A percentile compares a stretch with the other conserved stretches of the same genome.
Evolutionary conservation across 352 stramenopile species (phyloP).

Genomic region (Phytophthora hybrid): DNA sequence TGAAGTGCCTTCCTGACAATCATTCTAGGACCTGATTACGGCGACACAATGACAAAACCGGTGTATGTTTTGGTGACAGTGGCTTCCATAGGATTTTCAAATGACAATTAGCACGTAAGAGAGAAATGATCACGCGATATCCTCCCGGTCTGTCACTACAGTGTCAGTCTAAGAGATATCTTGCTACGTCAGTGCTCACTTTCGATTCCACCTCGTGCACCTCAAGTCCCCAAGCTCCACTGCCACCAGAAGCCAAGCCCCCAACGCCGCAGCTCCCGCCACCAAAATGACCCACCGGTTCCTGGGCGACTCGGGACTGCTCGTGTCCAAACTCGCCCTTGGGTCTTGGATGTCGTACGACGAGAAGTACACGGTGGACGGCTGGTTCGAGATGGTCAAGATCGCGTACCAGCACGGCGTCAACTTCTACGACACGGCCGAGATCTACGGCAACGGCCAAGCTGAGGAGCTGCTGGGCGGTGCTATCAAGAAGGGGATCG

Average conservation of each 20-base stretch:
- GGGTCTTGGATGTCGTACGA: not conserved
- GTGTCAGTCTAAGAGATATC: not conserved
- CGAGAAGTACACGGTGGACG: slow-evolving; percentile 3
- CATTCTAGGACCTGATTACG: not conserved
- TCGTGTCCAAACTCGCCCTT: slow-evolving; percentile 3
- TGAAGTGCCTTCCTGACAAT: not conserved
- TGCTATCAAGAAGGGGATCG: slow-evolving; percentile 41
- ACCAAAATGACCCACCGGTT: slow-evolving; percentile 5
- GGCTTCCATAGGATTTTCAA: not conserved
- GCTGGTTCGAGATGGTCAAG: slow-evolving; percentile 8
- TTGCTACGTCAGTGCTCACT: not conserved
- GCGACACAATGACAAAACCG: not conserved
- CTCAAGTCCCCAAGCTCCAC: not conserved
- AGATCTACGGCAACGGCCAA: slow-evolving; percentile 14
- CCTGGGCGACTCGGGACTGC: slow-evolving; percentile 1
- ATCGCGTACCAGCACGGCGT: slow-evolving; percentile 8
- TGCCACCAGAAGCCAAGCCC: not conserved
- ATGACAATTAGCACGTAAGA: not conserved
- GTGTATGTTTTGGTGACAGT: not conserved
- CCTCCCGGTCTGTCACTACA: not conserved
- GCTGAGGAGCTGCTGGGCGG: slow-evolving; percentile 36
- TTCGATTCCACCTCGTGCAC: not conserved
- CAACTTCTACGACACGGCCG: slow-evolving; percentile 15
- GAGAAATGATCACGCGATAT: not conserved
- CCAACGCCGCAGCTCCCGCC: not conserved